Evolutionary conservation across 495 filamentous ascomycete genomes (phyloP).

Genomic region (Astrocystis sublimbata): DNA sequence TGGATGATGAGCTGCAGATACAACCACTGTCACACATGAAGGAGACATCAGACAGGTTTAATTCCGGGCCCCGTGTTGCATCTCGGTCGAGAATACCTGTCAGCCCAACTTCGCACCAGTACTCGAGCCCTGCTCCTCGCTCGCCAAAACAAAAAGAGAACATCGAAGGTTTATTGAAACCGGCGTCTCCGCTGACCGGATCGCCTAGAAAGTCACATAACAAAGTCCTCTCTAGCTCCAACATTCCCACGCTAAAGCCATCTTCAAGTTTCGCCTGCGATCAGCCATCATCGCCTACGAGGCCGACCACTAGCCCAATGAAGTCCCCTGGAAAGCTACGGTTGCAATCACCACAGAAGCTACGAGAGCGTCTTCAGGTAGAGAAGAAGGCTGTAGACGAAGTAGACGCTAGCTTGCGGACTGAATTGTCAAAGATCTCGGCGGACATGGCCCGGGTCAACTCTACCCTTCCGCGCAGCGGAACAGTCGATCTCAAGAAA

Average conservation of each 20-base stretch:
- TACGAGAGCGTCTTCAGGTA: conserved; percentile 81
- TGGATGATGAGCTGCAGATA: conserved; percentile 42
- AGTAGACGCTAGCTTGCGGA: conserved; percentile 66
- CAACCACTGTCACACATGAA: conserved; percentile 52
- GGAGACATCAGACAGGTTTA: conserved; percentile 61
- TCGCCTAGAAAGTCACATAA: conserved; percentile 25
- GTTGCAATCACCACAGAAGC: conserved; percentile 88
- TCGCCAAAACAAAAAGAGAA: conserved; percentile 49
- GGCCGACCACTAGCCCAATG: conserved; percentile 39
- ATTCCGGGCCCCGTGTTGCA: conserved; percentile 40
- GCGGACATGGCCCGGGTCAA: conserved; percentile 74
- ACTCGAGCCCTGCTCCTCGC: conserved; percentile 25
- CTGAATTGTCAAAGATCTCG: conserved; percentile 78
- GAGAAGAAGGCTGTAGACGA: conserved; percentile 73
- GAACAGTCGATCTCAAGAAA: conserved; percentile 44
- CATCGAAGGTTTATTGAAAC: conserved; percentile 31
- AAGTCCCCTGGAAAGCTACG: conserved; percentile 65
- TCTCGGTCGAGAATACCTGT: conserved; percentile 48
- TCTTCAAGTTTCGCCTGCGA: conserved; percentile 30
- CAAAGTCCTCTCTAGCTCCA: conserved; percentile 48
- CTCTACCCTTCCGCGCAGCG: conserved; percentile 40
- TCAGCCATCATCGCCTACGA: conserved; percentile 28
- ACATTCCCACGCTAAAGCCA: conserved; percentile 47
- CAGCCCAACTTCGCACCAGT: conserved; percentile 36
- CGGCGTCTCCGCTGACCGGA: conserved; percentile 12